Evolutionary conservation across 768 basidiomycete genomes (phyloP).

Genomic region (Leccinum arenicola): DNA sequence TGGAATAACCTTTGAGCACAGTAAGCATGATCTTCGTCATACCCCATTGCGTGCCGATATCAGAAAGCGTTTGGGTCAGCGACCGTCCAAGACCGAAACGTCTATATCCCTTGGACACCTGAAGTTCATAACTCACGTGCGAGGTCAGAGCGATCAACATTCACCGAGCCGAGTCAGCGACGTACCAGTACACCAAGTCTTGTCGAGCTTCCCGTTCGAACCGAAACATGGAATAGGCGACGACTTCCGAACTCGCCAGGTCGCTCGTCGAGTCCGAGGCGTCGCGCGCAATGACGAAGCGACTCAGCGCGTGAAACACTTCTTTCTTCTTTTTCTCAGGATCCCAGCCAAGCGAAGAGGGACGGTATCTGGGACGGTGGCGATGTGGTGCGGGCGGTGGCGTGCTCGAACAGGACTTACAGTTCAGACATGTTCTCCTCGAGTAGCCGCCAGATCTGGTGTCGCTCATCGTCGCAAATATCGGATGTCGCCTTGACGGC

Average conservation of each 20-base stretch:
- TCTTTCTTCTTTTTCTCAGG: conserved; percentile 54
- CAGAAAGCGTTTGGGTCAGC: conserved; percentile 48
- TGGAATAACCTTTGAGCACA: conserved; percentile 61
- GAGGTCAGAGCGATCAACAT: background rate
- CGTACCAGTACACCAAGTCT: conserved; percentile 69
- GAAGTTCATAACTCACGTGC: conserved; percentile 68
- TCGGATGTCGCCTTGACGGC: conserved; percentile 27
- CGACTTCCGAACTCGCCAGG: conserved; percentile 22
- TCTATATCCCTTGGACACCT: conserved; percentile 45
- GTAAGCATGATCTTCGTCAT: conserved; percentile 79
- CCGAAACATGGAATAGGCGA: conserved; percentile 59
- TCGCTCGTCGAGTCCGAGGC: conserved; percentile 11
- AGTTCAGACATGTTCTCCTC: conserved; percentile 57
- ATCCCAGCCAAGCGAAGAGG: conserved; percentile 68
- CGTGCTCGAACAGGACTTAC: conserved; percentile 24
- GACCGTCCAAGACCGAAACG: conserved; percentile 58
- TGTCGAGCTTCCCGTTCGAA: conserved; percentile 67
- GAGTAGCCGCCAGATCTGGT: conserved; percentile 49
- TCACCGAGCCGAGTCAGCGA: background rate
- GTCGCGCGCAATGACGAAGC: conserved; percentile 51
- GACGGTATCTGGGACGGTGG: conserved; percentile 43
- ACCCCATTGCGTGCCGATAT: conserved; percentile 47
- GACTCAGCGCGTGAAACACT: conserved; percentile 55
- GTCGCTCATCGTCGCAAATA: conserved; percentile 35
- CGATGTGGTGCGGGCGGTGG: background rate